Conservation (phyloP, 2,329 filamentous ascomycete species). For the Simplicillium aogashimaense region DNA sequence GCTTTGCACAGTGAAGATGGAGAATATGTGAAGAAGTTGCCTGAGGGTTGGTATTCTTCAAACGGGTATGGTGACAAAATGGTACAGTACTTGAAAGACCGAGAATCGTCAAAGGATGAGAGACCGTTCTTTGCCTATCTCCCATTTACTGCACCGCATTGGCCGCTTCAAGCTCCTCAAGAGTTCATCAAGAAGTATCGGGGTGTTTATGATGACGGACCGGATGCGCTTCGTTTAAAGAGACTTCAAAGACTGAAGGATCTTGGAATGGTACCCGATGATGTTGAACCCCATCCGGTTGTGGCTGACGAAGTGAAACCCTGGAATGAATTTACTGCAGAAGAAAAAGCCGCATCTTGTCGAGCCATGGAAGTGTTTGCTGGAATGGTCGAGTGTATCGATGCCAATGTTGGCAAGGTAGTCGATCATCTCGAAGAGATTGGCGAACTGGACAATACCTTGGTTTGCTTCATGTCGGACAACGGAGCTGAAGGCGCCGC, state of each 20-base stretch:
- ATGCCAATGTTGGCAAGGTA: conserved; percentile 38
- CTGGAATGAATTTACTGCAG: conserved; percentile 10
- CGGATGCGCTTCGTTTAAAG: conserved; percentile 30
- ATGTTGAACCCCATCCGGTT: conserved; percentile 10
- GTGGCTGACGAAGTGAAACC: conserved; percentile 1
- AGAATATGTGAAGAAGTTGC: conserved; percentile 21
- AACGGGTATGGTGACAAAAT: conserved; percentile 42
- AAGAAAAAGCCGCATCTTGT: conserved; percentile 6
- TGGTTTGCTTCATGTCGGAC: conserved; percentile 44
- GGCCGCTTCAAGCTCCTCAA: conserved; percentile 39
- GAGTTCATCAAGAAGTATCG: conserved; percentile 35
- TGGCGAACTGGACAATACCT: conserved; percentile 41
- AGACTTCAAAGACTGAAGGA: conserved; percentile 34
- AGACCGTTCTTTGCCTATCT: conserved; percentile 46
- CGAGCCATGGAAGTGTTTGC: conserved; percentile 32
- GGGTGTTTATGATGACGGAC: conserved; percentile 38
- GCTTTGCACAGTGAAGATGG: conserved; percentile 22
- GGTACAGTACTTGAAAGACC: conserved; percentile 37
- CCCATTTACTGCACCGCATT: conserved; percentile 44
- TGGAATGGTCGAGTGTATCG: conserved; percentile 43
- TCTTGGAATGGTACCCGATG: conserved; percentile 23
- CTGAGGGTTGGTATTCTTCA: conserved; percentile 42
- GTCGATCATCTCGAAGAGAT: conserved; percentile 34
- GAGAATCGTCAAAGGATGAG: conserved; percentile 10
- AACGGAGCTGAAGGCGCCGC: conserved; percentile 45